Evolutionary conservation across 495 filamentous ascomycete genomes (phyloP).

Genomic region (Cercophora samala): DNA sequence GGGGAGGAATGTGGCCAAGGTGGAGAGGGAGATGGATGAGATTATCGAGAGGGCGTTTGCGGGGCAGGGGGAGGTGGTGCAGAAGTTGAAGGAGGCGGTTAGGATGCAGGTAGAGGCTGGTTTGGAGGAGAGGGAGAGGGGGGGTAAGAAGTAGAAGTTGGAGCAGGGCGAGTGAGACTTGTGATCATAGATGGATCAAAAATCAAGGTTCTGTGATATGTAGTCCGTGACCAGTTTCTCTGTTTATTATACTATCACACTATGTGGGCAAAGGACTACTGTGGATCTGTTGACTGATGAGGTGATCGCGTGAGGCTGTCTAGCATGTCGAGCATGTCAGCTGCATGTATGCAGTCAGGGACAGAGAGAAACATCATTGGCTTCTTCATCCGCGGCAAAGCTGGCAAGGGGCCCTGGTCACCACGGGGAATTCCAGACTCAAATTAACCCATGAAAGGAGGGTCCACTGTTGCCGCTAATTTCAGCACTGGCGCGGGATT

Average conservation of each 20-base stretch:
- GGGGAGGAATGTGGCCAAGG: slow-evolving; percentile 36
- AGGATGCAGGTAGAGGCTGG: slow-evolving; percentile 43
- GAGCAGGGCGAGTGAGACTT: neutral
- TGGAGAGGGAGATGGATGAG: slow-evolving; percentile 48
- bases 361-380: no score
- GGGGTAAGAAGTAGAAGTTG: neutral
- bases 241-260: no score
- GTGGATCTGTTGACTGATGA: neutral
- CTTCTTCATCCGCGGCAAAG: neutral
- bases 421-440: neutral
- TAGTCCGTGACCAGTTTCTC: neutral
- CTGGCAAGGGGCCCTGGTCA: neutral
- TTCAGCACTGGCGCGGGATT: neutral
- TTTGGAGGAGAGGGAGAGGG: slow-evolving; percentile 17
- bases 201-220: neutral
- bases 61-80: slow-evolving; percentile 47
- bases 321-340: neutral
- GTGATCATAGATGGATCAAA: neutral
- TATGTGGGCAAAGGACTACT: neutral
- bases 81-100: slow-evolving; percentile 50
- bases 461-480: neutral
- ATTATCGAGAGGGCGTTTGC: slow-evolving; percentile 45
- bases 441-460: neutral
- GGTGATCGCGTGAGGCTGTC: neutral
- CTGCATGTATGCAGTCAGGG: neutral